These are phyloP conservation scores for Termitomyces sp. DNA, from an alignment of 768 basidiomycete species.

Conservation along the genomic window DNA sequence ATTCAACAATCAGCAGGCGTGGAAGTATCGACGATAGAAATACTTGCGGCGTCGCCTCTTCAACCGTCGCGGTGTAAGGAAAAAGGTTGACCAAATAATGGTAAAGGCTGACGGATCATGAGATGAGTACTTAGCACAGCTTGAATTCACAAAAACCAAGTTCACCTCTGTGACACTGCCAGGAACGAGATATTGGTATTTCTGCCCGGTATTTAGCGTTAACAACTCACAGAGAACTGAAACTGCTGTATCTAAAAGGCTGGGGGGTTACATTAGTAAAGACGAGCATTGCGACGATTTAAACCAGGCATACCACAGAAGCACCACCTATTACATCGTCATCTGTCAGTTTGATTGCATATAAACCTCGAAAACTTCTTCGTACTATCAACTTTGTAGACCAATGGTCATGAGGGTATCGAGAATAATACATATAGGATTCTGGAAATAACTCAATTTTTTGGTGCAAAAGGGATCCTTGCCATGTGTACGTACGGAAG, in stretches of 20 bases:
- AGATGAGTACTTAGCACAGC: background rate
- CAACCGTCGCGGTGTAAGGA: conserved; percentile 12
- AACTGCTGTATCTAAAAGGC: conserved; percentile 10
- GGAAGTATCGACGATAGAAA: background rate
- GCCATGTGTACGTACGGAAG: conserved; percentile 9
- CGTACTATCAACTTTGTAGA: conserved; percentile 8
- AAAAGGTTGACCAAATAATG: conserved; percentile 16
- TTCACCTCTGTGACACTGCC: conserved; percentile 13
- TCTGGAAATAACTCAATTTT: conserved; percentile 1
- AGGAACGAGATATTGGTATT: background rate
- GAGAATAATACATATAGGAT: conserved; percentile 16
- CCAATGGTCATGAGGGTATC: conserved; percentile 14
- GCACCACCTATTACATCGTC: background rate
- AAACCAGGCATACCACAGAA: conserved; percentile 2
- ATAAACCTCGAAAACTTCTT: background rate
- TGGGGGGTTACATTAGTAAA: background rate
- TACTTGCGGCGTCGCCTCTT: conserved; percentile 13
- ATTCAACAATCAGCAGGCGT: background rate
- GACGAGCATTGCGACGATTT: background rate
- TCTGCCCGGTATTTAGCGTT: background rate
- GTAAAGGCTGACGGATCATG: conserved; percentile 5
- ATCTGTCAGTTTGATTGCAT: background rate
- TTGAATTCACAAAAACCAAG: background rate
- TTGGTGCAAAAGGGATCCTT: background rate
- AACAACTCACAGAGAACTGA: conserved; percentile 9